A percentile compares a stretch with the other conserved stretches of the same genome.
These are phyloP conservation scores for Didymella glomerata DNA, from an alignment of 2,329 filamentous ascomycete genomes.

Conservation along the genomic window DNA sequence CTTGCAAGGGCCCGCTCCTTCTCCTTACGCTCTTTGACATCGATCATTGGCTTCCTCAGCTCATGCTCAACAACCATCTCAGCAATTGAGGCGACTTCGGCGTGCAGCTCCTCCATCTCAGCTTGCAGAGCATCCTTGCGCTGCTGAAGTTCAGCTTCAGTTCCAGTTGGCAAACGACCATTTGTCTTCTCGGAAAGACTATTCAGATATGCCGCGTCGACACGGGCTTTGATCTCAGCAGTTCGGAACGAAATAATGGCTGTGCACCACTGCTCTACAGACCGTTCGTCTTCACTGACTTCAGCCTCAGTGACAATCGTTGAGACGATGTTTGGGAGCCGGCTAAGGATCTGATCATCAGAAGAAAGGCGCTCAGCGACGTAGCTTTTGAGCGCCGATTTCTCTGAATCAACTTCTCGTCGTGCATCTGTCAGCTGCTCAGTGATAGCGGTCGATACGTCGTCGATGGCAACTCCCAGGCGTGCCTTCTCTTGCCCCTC, in stretches of 20 bases:
- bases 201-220: conserved; percentile 65
- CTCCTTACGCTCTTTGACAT: conserved; percentile 48
- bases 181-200: conserved; percentile 24
- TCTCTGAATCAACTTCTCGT: conserved; percentile 60
- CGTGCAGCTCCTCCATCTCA: conserved; percentile 73
- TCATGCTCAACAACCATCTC: conserved; percentile 76
- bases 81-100: conserved; percentile 73
- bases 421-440: conserved; percentile 53
- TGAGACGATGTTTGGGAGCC: conserved; percentile 71
- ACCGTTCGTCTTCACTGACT: conserved; percentile 61
- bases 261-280: conserved; percentile 64
- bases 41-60: conserved; percentile 68
- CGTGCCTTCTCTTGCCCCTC: conserved; percentile 53
- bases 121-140: conserved; percentile 65
- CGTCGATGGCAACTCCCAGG: conserved; percentile 52
- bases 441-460: conserved; percentile 38
- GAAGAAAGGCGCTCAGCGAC: conserved; percentile 63
- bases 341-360: conserved; percentile 71
- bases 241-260: conserved; percentile 53
- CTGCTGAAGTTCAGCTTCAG: conserved; percentile 57
- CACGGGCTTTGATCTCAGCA: conserved; percentile 53
- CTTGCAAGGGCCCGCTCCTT: conserved; percentile 47
- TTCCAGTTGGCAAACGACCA: conserved; percentile 17
- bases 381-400: conserved; percentile 58
- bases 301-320: conserved; percentile 62